Evolutionary conservation across 306 rosid species (phyloP), one percentile per base, ranked within the genome.

Genomic region (Inga laurina): DNA sequence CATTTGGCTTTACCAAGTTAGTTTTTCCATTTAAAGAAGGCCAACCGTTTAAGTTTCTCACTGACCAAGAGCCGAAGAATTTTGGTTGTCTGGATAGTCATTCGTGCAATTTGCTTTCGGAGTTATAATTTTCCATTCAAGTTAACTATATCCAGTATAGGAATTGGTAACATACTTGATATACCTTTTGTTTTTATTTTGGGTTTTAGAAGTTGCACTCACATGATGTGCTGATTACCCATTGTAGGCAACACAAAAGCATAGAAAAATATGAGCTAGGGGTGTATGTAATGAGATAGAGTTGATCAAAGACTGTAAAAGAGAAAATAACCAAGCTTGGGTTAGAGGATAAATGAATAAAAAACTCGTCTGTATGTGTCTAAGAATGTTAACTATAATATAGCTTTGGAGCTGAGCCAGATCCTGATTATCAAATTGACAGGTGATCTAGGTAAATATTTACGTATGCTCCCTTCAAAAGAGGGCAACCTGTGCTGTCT

Each of bases 271-370:
- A 82, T 77, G 74, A 73, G 21, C 16, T 57, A 8, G 30, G 64
- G 64, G 0, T 57, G 30, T n/a, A 7, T 57, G 11, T n/a, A 49
- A 83, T 72, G 78, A 86, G 82, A 76, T 14, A 5, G 64, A 21
- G 64, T 57, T 57, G 10, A 57, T 57, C 64, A 57, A n/a, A 57
- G 62, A 56, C 27, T 56, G 10, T 54, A 52, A 16, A 19, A 21
- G 1, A 56, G 64, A 21, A n/a, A 21, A 7, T 2, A 8, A 21
- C 64, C 32, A 1, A 22, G 66, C 66, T 59, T 10, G 66, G 66
- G 66, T 59, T 32, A 59, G 34, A 59, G 13, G 66, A 59, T 57
- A 13, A 57, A 57, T 8, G 27, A 57, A n/a, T n/a, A 57, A n/a
- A 57, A 57, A 57, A 21, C 12, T 19, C 1, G 30, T 57, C 11